Conservation (phyloP, 2,329 filamentous ascomycete genomes). For the Clonostachys rhizophaga region DNA sequence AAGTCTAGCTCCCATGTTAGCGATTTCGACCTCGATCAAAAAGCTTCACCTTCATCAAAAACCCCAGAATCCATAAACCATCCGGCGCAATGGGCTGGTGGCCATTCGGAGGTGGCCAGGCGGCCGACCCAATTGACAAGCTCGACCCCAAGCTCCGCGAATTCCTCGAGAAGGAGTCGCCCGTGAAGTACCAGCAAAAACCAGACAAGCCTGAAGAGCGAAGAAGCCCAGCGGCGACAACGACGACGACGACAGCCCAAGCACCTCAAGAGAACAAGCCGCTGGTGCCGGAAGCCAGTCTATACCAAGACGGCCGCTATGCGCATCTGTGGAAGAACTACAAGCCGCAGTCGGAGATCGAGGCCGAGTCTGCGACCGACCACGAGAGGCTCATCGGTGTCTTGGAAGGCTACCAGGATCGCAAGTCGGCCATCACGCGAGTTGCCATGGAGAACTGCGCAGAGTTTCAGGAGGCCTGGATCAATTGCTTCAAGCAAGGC, state of each 20-base stretch:
- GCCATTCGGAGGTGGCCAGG: constrained; percentile 41
- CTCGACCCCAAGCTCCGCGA: constrained; percentile 81
- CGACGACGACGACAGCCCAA: neutral
- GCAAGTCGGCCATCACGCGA: constrained; percentile 70
- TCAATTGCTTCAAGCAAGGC: constrained; percentile 75
- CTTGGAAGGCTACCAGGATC: constrained; percentile 78
- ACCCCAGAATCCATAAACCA: too few relatives aligned
- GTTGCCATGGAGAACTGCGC: constrained; percentile 93
- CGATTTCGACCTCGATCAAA: neutral
- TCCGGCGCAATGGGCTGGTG: constrained; percentile 48
- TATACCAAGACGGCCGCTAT: constrained; percentile 58
- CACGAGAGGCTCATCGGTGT: constrained; percentile 78
- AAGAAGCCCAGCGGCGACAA: neutral
- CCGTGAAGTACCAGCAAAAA: constrained; percentile 56
- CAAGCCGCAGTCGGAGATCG: constrained; percentile 64
- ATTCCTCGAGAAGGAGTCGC: constrained; percentile 79
- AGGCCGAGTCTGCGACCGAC: constrained; percentile 65
- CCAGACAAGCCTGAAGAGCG: constrained; percentile 1
- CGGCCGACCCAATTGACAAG: constrained; percentile 58
- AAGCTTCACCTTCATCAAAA: too few relatives aligned
- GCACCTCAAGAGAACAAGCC: constrained; percentile 1
- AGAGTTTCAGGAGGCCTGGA: constrained; percentile 77
- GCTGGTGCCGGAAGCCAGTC: constrained; percentile 41
- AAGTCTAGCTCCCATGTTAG: too few relatives aligned
- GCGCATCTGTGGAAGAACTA: constrained; percentile 94